Conservation (phyloP, 2,329 filamentous ascomycete genomes). For the Colletotrichum sp. region DNA sequence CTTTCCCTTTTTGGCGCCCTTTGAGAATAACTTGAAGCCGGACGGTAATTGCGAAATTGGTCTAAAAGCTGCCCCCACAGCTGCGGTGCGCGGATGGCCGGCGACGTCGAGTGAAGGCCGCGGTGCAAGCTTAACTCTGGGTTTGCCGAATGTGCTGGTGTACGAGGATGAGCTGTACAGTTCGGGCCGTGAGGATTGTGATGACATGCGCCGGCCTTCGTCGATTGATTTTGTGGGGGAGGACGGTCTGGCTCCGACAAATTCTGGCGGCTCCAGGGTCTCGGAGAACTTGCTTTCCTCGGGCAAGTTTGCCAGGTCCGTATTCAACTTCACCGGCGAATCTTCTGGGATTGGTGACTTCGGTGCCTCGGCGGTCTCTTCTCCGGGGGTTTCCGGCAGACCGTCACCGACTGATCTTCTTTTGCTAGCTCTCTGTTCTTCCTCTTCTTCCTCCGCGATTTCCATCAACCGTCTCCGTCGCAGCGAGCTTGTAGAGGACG, state of each 20-base stretch:
- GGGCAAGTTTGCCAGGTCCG: constrained; percentile 55
- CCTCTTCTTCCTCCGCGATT: constrained; percentile 92
- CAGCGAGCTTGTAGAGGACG: constrained; percentile 82
- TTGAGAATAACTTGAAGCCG: constrained; percentile 75
- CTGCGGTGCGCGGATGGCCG: constrained; percentile 57
- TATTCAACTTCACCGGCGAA: constrained; percentile 54
- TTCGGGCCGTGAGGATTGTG: constrained; percentile 58
- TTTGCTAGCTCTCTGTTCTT: constrained; percentile 66
- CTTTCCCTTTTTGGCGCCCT: constrained; percentile 58
- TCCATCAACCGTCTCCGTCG: constrained; percentile 81
- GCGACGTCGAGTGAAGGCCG: constrained; percentile 75
- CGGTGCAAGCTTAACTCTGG: constrained; percentile 89
- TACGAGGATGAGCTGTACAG: constrained; percentile 55
- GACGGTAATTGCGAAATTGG: constrained; percentile 82
- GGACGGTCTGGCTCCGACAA: constrained; percentile 51
- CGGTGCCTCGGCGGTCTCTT: constrained; percentile 29
- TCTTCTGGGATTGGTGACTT: constrained; percentile 31
- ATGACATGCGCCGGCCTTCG: constrained; percentile 51
- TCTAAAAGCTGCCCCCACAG: constrained; percentile 57
- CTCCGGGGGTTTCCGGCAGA: constrained; percentile 24
- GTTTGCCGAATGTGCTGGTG: constrained; percentile 57
- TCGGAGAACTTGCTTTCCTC: constrained; percentile 56
- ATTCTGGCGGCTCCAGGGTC: constrained; percentile 55
- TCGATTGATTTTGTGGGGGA: constrained; percentile 52
- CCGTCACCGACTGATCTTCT: constrained; percentile 60